Base-by-base conservation (phyloP, 1,284 basidiomycete genomes). In the Heterobasidion irregulare region DNA sequence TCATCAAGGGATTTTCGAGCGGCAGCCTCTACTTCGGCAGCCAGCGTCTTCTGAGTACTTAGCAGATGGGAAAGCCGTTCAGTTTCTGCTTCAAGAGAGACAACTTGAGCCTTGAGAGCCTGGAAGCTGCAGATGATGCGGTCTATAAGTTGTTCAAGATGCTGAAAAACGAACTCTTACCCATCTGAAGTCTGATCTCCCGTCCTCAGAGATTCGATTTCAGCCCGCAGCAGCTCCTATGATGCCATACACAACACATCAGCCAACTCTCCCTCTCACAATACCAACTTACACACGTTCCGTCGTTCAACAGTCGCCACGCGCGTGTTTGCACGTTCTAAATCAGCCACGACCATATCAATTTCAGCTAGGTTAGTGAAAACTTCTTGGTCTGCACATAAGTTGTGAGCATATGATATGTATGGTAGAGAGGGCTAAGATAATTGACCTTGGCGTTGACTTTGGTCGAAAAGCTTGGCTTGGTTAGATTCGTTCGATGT, bases 261-360 rank as follows among this genome's bases (percentile, higher is more conserved):
- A 41, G n/a, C 38, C 4, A 12, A 41, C 3, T 41, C 8, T 41
- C 12, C 38, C n/a, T 50, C 8, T 12, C 12, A 8, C 10, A 12
- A 15, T 16, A 18, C 26, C 1, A 16, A 54, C 8, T 36, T 54
- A 18, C 80, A 52, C 59, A 93, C 92, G 71, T 98, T 98, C 53
- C 96, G 82, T 57, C 94, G 79, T 70, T 99, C 96, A 47, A 98
- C 88, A 4, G 89, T 86, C 0, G 90, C 92, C 1, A 97, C 89
- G 10, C 95, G 84, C 64, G 86, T 91, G 64, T 96, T 98, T 15
- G 96, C 93, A 13, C 94, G 82, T 62, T 95, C 92, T 45, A 98
- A 76, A 70, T 99, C 96, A 13, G 89, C 89, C 26, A 91, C 87
- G 58, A 97, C 83, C 81, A 97, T 89, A 63, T 98, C 95, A 55